Evolutionary conservation across 805 yeast species (phyloP), one percentile per base, ranked within the genome.

Genomic region (Pichia occidentalis): DNA sequence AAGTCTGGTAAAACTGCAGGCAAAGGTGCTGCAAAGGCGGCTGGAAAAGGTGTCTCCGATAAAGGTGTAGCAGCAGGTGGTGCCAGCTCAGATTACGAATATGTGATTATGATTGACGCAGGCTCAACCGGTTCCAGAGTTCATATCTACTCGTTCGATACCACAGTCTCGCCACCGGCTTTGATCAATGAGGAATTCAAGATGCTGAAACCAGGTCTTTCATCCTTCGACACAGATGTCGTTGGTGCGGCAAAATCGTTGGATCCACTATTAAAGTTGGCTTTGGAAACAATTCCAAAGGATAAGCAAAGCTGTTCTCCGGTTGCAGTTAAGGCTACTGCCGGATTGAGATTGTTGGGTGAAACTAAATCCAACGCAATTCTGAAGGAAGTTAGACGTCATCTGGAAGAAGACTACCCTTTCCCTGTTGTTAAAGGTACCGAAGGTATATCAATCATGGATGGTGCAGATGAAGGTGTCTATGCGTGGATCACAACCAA

Each of bases 401-500:
- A 86, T 55, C 67, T 92, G 46, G 85, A 83, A 56, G 61, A 65
- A 1, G 79, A 86, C 47, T 92, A 77, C 60, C 98, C 98, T 39
- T 92, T 92, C 67, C 82, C 96, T 2, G 86, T 92, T 34, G 95
- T 88, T 34, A 77, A 72, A 9, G 85, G 79, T 34, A n/a, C n/a
- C n/a, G 84, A 86, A 42, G 97, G 97, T 46, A 71, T 92, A 43
- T 71, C 88, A 9, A 85, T 92, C 54, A 90, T 92, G 97, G 87
- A 83, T 43, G 98, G 98, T 49, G 80, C 78, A 43, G 95, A 90
- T 51, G 98, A 94, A 68, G 99, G 98, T 60, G 97, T 92, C 7
- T 92, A 77, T 56, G 98, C 98, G 1, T 92, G 99, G 99, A 83
- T 92, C 60, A 92, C 99, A 20, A 80, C 96, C 35, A 92, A 92